Base-by-base conservation (phyloP, 257 asterid species). In the Avicennia marina region DNA sequence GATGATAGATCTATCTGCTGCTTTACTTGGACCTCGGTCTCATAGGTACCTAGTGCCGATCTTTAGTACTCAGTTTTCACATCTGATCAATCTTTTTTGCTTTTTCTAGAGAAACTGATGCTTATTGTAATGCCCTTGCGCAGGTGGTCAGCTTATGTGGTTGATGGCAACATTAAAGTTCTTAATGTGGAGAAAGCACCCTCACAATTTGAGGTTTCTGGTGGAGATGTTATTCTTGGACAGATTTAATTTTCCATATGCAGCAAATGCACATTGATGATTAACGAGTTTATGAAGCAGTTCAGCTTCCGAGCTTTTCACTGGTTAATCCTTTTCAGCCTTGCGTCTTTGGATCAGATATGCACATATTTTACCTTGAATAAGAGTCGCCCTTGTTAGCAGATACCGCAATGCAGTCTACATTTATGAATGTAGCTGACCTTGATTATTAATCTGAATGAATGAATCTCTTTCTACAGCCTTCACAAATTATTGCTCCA, bases 81-180 rank as follows among this genome's bases (percentile, higher is more conserved):
- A 32, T 31, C 7, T 0, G 7, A 27, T 56, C 53, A 13, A 13
- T 44, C 33, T 51, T 48, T 15, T 2, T 6, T 11, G 8, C n/a
- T n/a, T n/a, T 26, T 49, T 49, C 0, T 25, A 18, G 24, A 39
- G 16, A 43, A 27, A 31, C 44, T 61, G 38, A 60, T 57, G 36
- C 13, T 8, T 39, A 20, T 40, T 11, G 7, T 19, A 11, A 21
- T 57, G 21, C 34, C 0, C 34, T n/a, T n/a, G n/a, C n/a, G n/a
- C 73, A 91, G 97, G 82, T 88, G 98, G 97, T 91, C 98, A 0
- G 98, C 98, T 4, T 91, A 76, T 50, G 89, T 91, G 42, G 97
- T 70, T 7, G 91, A 91, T 57, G 98, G 98, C 31, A 81, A 78
- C 68, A 73, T 91, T 32, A 80, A 91, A 75, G 95, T 53, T 70